phyloP scores from a whole-genome alignment of 192 early-diverging fungal species.

The Mortierella hygrophila region DNA sequence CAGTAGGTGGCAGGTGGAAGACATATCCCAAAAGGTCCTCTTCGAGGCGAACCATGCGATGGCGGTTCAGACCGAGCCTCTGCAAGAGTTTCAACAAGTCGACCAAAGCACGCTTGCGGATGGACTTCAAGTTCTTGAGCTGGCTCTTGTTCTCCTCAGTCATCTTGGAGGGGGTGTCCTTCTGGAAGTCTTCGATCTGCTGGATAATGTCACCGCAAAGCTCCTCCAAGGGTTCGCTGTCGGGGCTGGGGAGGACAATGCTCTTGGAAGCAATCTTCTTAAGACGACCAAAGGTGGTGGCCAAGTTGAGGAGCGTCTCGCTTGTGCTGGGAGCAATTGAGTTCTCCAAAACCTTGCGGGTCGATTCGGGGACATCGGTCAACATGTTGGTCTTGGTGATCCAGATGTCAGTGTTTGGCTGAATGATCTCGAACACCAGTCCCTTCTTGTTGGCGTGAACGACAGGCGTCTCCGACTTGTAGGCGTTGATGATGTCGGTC shows the following conservation, averaged over 20 bases:
- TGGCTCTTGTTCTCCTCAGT: constrained; percentile 67
- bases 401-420: constrained; percentile 57
- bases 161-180: constrained; percentile 65
- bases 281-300: constrained; percentile 57
- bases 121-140: constrained; percentile 74
- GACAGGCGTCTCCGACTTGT: constrained; percentile 54
- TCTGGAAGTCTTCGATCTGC: constrained; percentile 69
- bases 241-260: constrained; percentile 39
- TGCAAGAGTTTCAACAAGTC: constrained; percentile 82
- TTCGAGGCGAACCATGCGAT: constrained; percentile 51
- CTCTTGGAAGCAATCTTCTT: constrained; percentile 55
- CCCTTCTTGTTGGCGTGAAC: constrained; percentile 55
- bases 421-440: constrained; percentile 54
- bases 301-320: constrained; percentile 60
- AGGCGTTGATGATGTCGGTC: constrained; percentile 71
- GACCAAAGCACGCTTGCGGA: constrained; percentile 83
- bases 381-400: constrained; percentile 50
- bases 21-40: constrained; percentile 61
- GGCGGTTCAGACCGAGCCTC: constrained; percentile 70
- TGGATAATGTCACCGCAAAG: constrained; percentile 67
- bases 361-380: constrained; percentile 9
- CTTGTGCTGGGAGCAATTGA: constrained; percentile 42
- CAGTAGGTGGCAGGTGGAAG: constrained; percentile 53
- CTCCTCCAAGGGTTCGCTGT: constrained; percentile 56
- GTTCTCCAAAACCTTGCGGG: constrained; percentile 20